A percentile compares a stretch with the other conserved stretches of the same genome.
These are phyloP conservation scores for Podila epicladia DNA, from an alignment of 192 early-diverging fungal genomes.

Conservation along the genomic window DNA sequence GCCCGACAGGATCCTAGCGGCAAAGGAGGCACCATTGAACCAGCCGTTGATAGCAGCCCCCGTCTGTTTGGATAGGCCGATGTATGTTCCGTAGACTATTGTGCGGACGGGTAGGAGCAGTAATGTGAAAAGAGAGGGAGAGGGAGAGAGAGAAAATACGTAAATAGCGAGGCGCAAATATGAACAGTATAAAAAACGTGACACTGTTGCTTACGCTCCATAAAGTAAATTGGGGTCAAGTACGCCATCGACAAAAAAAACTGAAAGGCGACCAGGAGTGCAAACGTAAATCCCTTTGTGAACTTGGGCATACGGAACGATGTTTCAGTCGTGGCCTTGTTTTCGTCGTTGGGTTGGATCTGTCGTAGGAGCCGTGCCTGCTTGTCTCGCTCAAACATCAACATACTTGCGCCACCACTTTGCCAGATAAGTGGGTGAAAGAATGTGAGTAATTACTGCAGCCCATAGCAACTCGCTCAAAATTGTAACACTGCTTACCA, in stretches of 20 bases:
- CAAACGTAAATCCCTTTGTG: constrained; percentile 11
- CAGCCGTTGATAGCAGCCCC: constrained; percentile 29
- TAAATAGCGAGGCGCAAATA: background rate
- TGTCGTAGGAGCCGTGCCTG: background rate
- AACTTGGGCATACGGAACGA: background rate
- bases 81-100: constrained; percentile 32
- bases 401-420: constrained; percentile 16
- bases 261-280: constrained; percentile 11
- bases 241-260: constrained; percentile 26
- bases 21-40: constrained; percentile 38
- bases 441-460: too few species aligned
- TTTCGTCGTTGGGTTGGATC: background rate
- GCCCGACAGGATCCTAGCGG: constrained; percentile 24
- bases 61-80: constrained; percentile 21
- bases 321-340: background rate
- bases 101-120: background rate
- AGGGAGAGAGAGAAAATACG: too few species aligned
- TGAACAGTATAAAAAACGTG: background rate
- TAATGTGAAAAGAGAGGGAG: background rate
- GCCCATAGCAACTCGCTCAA: too few species aligned
- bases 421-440: background rate
- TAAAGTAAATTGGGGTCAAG: constrained; percentile 24
- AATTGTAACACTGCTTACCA: background rate
- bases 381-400: constrained; percentile 15
- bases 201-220: constrained; percentile 20